These are phyloP conservation scores for Colletotrichum falcatum DNA, from an alignment of 2,329 filamentous ascomycete genomes.

Conservation along the genomic window DNA sequence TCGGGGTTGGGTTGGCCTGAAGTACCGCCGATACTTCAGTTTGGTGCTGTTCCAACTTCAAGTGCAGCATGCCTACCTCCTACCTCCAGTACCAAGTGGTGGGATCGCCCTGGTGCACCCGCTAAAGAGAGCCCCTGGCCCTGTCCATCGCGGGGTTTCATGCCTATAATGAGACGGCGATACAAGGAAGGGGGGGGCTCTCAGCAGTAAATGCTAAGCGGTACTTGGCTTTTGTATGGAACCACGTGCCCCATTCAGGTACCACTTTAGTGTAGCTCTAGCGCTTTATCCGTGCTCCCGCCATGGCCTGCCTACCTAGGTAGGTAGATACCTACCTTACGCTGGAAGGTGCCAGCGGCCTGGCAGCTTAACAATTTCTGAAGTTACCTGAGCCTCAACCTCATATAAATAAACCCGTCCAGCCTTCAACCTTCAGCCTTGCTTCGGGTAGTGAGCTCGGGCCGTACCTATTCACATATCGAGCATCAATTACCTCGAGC, in stretches of 20 bases:
- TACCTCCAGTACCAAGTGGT: no score
- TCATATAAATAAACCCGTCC: constrained; percentile 22
- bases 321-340: no score
- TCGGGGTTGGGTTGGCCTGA: constrained; percentile 4
- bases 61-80: no score
- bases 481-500: constrained; percentile 9
- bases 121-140: constrained; percentile 39
- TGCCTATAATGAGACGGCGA: constrained; percentile 30
- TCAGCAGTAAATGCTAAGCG: constrained; percentile 25
- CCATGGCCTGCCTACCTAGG: constrained; percentile 10
- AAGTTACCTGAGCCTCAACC: constrained; percentile 19
- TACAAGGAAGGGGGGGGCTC: constrained; percentile 16
- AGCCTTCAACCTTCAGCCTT: constrained; percentile 32
- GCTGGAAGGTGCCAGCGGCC: constrained; percentile 21
- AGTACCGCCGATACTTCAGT: neutral
- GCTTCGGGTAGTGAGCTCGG: constrained; percentile 15
- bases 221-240: constrained; percentile 1
- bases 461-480: constrained; percentile 11
- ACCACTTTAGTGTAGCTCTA: constrained; percentile 36
- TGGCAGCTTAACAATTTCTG: constrained; percentile 37
- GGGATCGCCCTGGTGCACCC: constrained; percentile 38
- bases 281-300: constrained; percentile 31
- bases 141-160: constrained; percentile 39
- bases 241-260: neutral
- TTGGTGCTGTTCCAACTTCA: constrained; percentile 7